Evolutionary conservation across 257 asterid species (phyloP).

Genomic region (Solanum medicagineum): DNA sequence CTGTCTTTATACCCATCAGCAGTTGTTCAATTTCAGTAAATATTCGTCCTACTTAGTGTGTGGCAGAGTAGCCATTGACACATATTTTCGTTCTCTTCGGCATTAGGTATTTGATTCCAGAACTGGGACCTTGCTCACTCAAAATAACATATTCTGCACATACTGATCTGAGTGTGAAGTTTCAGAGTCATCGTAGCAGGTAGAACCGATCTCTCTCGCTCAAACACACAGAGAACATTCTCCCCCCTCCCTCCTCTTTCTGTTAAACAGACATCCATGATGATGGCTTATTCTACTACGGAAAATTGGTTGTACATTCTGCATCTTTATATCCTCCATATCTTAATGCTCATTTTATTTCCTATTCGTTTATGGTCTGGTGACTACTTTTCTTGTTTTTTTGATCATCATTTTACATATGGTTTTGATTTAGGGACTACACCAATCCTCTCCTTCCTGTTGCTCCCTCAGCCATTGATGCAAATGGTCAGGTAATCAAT

Average conservation of each 20-base stretch:
- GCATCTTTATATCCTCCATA: not conserved
- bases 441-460: slow-evolving; percentile 87
- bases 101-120: slow-evolving; percentile 78
- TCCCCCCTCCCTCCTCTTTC: not conserved
- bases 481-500: slow-evolving; percentile 74
- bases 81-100: not conserved
- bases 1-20: not conserved
- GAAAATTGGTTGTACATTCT: not conserved
- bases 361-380: not conserved
- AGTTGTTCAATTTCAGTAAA: not conserved
- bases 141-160: slow-evolving; percentile 90
- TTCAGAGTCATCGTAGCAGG: slow-evolving; percentile 92
- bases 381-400: not conserved
- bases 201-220: not conserved
- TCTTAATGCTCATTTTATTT: not conserved
- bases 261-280: not conserved
- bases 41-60: not conserved
- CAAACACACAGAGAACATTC: not conserved
- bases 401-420: not conserved
- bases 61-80: not conserved
- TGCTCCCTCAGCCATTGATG: slow-evolving; percentile 91
- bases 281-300: not conserved
- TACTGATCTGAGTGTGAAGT: slow-evolving; percentile 88
- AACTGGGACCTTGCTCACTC: slow-evolving; percentile 85
- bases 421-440: slow-evolving; percentile 58